A percentile compares a stretch with the other conserved stretches of the same genome.
Conservation (phyloP, 495 filamentous ascomycete species). For the Neurospora sp. region DNA sequence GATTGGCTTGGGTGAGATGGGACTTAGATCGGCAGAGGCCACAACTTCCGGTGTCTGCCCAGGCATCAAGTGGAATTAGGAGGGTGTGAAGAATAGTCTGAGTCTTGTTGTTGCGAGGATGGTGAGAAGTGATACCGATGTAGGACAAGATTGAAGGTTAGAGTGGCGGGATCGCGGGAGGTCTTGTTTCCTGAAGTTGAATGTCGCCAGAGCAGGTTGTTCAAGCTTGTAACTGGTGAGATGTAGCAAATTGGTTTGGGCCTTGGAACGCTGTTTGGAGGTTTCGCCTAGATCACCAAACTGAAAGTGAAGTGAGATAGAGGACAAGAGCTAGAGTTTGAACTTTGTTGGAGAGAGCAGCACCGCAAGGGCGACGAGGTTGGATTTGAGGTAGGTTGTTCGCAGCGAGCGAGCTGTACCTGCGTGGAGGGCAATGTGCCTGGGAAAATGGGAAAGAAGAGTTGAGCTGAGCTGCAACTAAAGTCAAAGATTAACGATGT, state of each 20-base stretch:
- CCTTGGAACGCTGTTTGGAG: background rate
- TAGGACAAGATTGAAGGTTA: background rate
- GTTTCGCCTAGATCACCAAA: background rate
- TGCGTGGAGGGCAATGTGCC: background rate
- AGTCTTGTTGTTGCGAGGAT: background rate
- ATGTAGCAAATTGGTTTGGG: background rate
- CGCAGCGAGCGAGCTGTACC: background rate
- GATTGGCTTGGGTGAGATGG: slow-evolving; percentile 16
- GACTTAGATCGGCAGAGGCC: slow-evolving; percentile 30
- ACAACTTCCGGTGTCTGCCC: slow-evolving; percentile 23
- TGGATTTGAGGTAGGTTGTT: background rate
- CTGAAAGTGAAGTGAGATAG: background rate
- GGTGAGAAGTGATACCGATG: background rate
- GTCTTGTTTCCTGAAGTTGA: background rate
- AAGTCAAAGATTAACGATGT: background rate
- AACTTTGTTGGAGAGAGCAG: background rate
- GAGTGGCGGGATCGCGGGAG: background rate
- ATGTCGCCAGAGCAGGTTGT: background rate
- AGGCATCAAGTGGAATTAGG: slow-evolving; percentile 20
- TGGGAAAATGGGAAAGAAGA: background rate
- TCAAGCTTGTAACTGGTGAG: background rate
- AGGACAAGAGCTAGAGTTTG: background rate
- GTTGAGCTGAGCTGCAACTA: background rate
- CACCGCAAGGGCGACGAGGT: background rate
- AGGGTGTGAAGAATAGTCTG: background rate